Evolutionary conservation across 805 yeast species (phyloP), one percentile per base, ranked within the genome.

Genomic region (Tanozyma kutaoensis): DNA sequence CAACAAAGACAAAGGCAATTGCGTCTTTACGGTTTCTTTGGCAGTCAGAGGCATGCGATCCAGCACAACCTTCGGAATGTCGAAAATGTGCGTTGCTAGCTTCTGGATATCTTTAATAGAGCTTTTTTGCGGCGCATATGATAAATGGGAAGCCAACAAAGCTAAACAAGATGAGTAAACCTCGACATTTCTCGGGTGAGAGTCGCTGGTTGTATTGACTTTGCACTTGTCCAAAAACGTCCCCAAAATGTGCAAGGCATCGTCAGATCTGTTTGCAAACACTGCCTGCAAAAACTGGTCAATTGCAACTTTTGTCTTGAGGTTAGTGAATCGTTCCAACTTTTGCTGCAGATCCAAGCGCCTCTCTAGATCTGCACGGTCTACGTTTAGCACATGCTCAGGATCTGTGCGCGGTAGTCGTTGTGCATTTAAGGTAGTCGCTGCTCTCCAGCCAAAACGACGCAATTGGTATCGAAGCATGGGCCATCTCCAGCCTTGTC

Each of bases 201-300:
- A 15, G 8, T 24, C 14, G 10, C 14, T 19, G 8, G 17, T n/a
- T 4, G 25, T 18, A 13, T 15, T 16, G 14, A 15, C 24, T 5
- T 20, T 16, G 19, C 33, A 31, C 21, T 27, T 22, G 12, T 21
- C 14, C 12, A 32, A 27, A 9, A 36, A 14, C 8, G 16, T 20
- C 8, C 20, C 24, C 7, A 37, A 29, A 8, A 17, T 17, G 20
- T 8, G 8, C 8, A 18, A 18, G 8, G 20, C 20, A 18, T 8
- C 8, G 20, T 18, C 20, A 18, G 8, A 18, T 8, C 10, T 10
- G 8, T 18, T 3, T 14, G 23, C 10, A 25, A 36, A 36, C 6
- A 34, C 37, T 5, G 40, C 31, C 26, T 32, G 30, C 14, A 39
- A 34, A 24, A 39, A 35, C 3, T 24, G 34, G 28, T 35, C 35